Conservation (phyloP, 805 yeast genomes). For the Torulaspora gathmanii region DNA sequence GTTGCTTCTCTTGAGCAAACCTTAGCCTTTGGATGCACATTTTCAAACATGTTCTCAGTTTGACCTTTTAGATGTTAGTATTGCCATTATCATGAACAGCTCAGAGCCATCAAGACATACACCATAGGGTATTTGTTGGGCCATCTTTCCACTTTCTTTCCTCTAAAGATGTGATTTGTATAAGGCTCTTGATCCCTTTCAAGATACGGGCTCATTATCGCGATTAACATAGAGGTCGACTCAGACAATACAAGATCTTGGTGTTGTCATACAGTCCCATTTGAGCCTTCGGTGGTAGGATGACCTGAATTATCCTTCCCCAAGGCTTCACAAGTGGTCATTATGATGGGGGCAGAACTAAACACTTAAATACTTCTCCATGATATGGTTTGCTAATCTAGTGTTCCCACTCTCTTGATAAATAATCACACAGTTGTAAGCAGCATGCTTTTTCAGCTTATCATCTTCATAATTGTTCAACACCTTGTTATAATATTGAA, state of each 20-base stretch:
- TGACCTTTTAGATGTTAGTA: constrained; percentile 18
- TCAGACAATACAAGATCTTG: no score
- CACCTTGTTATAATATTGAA: constrained; percentile 67
- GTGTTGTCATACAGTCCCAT: no score
- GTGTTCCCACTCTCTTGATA: constrained; percentile 74
- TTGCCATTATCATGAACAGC: neutral
- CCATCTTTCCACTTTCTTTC: constrained; percentile 5
- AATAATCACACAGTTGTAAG: constrained; percentile 74
- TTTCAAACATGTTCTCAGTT: constrained; percentile 39
- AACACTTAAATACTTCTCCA: constrained; percentile 59
- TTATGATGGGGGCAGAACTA: constrained; percentile 17
- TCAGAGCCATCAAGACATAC: constrained; percentile 13
- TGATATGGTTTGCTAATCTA: constrained; percentile 54
- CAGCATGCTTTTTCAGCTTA: constrained; percentile 71
- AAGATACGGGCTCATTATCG: neutral
- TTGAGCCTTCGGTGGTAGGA: no score
- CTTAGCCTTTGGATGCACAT: constrained; percentile 69
- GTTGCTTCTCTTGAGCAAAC: constrained; percentile 67
- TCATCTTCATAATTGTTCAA: constrained; percentile 49
- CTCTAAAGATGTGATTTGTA: neutral
- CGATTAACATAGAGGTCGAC: no score
- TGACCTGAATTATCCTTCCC: no score
- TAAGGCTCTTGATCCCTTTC: neutral
- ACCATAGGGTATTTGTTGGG: constrained; percentile 20
- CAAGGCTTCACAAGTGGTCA: neutral